These are phyloP conservation scores for Penicillium sp. DNA, from an alignment of 2,329 filamentous ascomycete genomes.

Conservation along the genomic window DNA sequence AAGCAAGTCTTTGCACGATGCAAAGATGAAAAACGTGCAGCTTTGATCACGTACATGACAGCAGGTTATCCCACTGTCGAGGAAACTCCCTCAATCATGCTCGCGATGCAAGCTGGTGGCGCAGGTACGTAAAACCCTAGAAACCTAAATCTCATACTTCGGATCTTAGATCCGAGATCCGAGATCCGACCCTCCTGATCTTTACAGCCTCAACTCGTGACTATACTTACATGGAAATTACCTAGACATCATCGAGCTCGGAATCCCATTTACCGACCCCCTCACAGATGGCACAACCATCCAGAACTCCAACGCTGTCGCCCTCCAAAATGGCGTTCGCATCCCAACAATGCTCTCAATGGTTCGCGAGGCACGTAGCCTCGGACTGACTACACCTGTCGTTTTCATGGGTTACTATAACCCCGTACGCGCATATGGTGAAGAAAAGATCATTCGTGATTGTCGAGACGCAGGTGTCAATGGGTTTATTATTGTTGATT, in stretches of 20 bases:
- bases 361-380: constrained; percentile 72
- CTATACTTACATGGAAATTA: not conserved
- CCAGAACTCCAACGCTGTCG: constrained; percentile 84
- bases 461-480: constrained; percentile 56
- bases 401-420: constrained; percentile 99
- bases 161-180: no score
- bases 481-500: constrained; percentile 20
- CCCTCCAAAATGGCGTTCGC: constrained; percentile 82
- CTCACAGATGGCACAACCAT: constrained; percentile 96
- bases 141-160: not conserved
- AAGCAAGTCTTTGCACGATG: constrained; percentile 55
- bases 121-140: constrained; percentile 61
- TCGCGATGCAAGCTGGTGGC: constrained; percentile 87
- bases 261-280: constrained; percentile 92
- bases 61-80: constrained; percentile 80
- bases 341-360: constrained; percentile 76
- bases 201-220: not conserved
- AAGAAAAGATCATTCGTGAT: constrained; percentile 79
- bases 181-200: not conserved
- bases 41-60: constrained; percentile 91
- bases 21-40: constrained; percentile 61
- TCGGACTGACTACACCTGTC: constrained; percentile 76
- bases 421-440: constrained; percentile 85
- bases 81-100: constrained; percentile 75
- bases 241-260: constrained; percentile 87